Evolutionary conservation across 352 stramenopile species (phyloP).

Genomic region (Pythium plurisporium): DNA sequence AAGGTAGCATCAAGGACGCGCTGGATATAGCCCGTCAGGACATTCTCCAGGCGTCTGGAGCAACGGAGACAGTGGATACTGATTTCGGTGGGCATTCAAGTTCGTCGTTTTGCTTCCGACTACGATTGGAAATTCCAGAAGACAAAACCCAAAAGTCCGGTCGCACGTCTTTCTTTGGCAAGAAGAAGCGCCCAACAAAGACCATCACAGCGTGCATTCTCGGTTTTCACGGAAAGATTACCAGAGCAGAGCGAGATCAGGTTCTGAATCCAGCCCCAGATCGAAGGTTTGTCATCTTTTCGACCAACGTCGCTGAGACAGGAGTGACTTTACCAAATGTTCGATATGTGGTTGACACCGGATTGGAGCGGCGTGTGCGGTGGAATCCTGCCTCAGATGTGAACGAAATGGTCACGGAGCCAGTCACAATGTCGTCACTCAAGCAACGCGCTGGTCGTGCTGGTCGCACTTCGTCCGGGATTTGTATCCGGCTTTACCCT

Average conservation of each 20-base stretch:
- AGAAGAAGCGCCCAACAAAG: background rate
- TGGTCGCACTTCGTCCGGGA: slow-evolving; percentile 18
- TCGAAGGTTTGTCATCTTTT: slow-evolving; percentile 21
- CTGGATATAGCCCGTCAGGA: slow-evolving; percentile 7
- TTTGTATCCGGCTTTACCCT: slow-evolving; percentile 23
- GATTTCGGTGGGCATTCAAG: background rate
- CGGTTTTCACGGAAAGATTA: slow-evolving; percentile 22
- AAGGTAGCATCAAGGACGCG: slow-evolving; percentile 24
- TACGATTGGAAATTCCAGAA: background rate
- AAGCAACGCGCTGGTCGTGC: slow-evolving; percentile 21
- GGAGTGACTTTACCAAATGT: slow-evolving; percentile 28
- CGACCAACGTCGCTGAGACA: slow-evolving; percentile 30
- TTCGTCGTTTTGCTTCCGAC: slow-evolving; percentile 13
- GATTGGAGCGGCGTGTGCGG: slow-evolving; percentile 22
- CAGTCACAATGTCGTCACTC: slow-evolving; percentile 21
- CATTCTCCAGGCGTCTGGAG: slow-evolving; percentile 3
- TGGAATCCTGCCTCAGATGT: slow-evolving; percentile 25
- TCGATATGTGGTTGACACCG: slow-evolving; percentile 30
- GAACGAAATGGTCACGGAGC: slow-evolving; percentile 27
- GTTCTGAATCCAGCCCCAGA: slow-evolving; percentile 13
- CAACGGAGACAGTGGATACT: background rate
- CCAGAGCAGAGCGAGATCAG: slow-evolving; percentile 18
- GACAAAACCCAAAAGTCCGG: no score
- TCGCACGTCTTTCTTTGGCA: no score
- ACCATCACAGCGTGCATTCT: slow-evolving; percentile 13